Percentiles rank a stretch among this genome's conserved stretches.
phyloP scores from a whole-genome alignment of 768 basidiomycete genomes.

The Lactarius sp. region DNA sequence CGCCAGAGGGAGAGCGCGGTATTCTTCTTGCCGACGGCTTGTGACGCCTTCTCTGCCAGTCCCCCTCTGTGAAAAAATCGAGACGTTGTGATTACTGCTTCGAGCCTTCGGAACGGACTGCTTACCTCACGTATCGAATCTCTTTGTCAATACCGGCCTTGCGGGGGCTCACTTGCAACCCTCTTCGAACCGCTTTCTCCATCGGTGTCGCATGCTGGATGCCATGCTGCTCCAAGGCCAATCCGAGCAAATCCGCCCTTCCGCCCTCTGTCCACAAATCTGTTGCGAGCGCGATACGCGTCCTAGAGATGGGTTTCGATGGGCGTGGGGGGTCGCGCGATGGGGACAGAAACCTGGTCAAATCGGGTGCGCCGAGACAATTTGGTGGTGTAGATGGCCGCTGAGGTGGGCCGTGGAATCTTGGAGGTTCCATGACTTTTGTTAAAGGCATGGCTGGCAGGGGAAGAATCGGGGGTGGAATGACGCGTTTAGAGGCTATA shows the following conservation, averaged over 20 bases:
- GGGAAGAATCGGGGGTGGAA: not conserved
- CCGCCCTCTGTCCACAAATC: constrained; percentile 49
- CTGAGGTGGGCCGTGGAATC: not conserved
- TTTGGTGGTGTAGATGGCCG: constrained; percentile 19
- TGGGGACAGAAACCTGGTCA: constrained; percentile 1
- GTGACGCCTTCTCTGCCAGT: constrained; percentile 19
- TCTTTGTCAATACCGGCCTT: constrained; percentile 42
- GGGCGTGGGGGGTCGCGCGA: not conserved
- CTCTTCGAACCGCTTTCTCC: constrained; percentile 42
- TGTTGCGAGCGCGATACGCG: constrained; percentile 47
- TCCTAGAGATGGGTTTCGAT: constrained; percentile 47
- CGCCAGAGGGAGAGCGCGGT: constrained; percentile 20
- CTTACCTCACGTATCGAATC: constrained; percentile 45
- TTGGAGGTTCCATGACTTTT: constrained; percentile 11
- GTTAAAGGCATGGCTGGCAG: not conserved
- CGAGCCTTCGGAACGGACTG: constrained; percentile 8
- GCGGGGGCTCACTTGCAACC: constrained; percentile 54
- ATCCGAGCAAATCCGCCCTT: constrained; percentile 46
- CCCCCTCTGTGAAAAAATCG: constrained; percentile 7
- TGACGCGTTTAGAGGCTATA: not conserved
- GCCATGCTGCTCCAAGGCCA: constrained; percentile 47
- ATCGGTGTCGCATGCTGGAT: constrained; percentile 35
- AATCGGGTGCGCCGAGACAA: not conserved
- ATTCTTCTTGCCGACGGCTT: constrained; percentile 5
- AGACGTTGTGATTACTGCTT: not conserved